Evolutionary conservation across 2,329 filamentous ascomycete genomes (phyloP).

Genomic region (Ophiostoma novo-ulmi): DNA sequence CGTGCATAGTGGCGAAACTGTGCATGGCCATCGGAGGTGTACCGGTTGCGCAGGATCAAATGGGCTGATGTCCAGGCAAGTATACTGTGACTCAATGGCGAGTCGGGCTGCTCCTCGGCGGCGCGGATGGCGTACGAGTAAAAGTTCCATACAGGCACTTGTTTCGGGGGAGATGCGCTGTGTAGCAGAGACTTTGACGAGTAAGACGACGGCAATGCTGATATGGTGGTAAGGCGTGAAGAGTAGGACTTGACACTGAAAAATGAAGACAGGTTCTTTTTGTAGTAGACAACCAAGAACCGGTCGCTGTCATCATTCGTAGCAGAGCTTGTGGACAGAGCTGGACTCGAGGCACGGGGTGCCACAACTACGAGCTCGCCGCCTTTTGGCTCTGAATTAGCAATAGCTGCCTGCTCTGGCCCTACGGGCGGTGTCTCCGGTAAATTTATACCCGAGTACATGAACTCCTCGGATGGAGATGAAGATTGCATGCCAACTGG

Average conservation of each 20-base stretch:
- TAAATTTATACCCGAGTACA: background rate
- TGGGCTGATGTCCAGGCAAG: conserved; percentile 24
- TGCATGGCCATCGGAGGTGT: conserved; percentile 12
- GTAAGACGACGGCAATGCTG: background rate
- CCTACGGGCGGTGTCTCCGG: background rate
- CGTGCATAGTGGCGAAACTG: conserved; percentile 23
- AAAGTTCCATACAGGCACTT: conserved; percentile 21
- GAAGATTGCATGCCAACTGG: background rate
- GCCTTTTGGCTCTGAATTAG: background rate
- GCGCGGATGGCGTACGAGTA: conserved; percentile 24
- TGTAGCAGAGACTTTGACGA: background rate
- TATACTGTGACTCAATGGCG: conserved; percentile 23
- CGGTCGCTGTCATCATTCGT: background rate
- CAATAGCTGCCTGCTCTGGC: background rate
- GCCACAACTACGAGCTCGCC: background rate
- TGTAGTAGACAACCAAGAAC: conserved; percentile 4
- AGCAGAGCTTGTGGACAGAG: background rate
- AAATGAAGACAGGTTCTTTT: background rate
- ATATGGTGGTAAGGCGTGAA: background rate
- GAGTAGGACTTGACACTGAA: background rate
- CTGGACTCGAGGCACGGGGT: background rate
- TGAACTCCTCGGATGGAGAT: background rate
- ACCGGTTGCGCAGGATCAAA: conserved; percentile 14
- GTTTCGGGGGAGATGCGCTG: background rate
- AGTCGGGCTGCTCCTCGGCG: conserved; percentile 21